These are phyloP conservation scores for Elaeis guineensis DNA, from an alignment of 176 grass and related monocot genomes.

Conservation along the genomic window DNA sequence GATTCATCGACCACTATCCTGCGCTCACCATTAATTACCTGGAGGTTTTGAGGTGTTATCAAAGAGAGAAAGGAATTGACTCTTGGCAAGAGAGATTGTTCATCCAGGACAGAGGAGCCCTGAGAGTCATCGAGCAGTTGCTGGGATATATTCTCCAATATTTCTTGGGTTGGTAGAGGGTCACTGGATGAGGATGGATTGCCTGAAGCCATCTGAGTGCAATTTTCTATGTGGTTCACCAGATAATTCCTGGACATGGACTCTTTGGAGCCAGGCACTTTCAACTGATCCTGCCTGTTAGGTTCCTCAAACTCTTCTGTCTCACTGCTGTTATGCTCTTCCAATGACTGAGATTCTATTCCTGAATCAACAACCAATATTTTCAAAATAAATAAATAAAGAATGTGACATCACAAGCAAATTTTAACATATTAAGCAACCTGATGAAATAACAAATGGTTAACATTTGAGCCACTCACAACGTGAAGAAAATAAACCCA, in stretches of 20 bases:
- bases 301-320: background rate
- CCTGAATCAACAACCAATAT: too few relatives aligned
- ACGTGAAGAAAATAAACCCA: too few relatives aligned
- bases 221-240: slow-evolving; percentile 1
- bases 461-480: too few relatives aligned
- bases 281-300: slow-evolving; percentile 9
- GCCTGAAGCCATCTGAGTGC: background rate
- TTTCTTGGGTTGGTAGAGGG: slow-evolving; percentile 2
- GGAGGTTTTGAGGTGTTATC: background rate
- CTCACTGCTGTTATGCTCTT: background rate
- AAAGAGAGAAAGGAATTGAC: slow-evolving; percentile 12
- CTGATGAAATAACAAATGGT: too few relatives aligned
- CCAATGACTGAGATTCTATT: slow-evolving; percentile 1
- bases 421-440: too few relatives aligned
- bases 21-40: background rate
- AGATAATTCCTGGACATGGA: background rate
- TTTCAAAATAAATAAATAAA: too few relatives aligned
- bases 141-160: slow-evolving; percentile 6
- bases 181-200: background rate
- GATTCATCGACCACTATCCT: background rate
- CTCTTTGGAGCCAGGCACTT: background rate
- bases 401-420: too few relatives aligned
- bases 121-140: slow-evolving; percentile 10
- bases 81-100: background rate
- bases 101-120: background rate